Conservation (phyloP, 2,329 filamentous ascomycete species). For the Diaporthe nobilis region DNA sequence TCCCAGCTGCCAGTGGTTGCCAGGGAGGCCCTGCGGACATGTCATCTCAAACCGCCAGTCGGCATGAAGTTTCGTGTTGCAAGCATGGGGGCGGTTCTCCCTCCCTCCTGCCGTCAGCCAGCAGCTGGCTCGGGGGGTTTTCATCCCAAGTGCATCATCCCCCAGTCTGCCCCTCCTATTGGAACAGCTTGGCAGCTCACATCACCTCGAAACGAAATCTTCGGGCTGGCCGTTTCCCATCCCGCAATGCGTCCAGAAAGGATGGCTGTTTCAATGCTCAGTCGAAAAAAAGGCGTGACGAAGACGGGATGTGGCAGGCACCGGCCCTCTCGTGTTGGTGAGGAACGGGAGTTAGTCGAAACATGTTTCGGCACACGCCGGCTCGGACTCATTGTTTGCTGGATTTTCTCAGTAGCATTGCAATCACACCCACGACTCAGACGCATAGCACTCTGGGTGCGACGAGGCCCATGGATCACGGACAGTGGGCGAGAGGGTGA, state of each 20-base stretch:
- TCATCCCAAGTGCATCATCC: constrained; percentile 27
- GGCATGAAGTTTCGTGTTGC: constrained; percentile 30
- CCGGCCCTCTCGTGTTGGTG: constrained; percentile 21
- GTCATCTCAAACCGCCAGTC: constrained; percentile 30
- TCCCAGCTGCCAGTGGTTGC: constrained; percentile 5
- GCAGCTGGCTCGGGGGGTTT: constrained; percentile 22
- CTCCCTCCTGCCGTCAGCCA: background rate
- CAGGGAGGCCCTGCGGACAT: constrained; percentile 9
- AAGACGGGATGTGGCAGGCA: constrained; percentile 20
- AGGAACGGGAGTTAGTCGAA: constrained; percentile 17
- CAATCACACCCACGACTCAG: constrained; percentile 25
- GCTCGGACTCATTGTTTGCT: constrained; percentile 12
- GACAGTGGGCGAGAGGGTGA: background rate
- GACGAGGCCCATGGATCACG: constrained; percentile 11
- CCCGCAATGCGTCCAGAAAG: constrained; percentile 3
- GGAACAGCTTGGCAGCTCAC: constrained; percentile 31
- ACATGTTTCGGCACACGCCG: constrained; percentile 31
- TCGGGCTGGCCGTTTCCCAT: constrained; percentile 25
- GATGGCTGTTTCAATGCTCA: constrained; percentile 19
- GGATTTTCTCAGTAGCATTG: constrained; percentile 1
- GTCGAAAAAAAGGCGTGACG: background rate
- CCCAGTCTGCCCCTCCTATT: constrained; percentile 24
- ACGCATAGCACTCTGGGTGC: constrained; percentile 16
- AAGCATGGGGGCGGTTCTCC: background rate
- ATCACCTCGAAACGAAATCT: constrained; percentile 28